A percentile compares a stretch with the other conserved stretches of the same genome.
Conservation (phyloP, 2,329 filamentous ascomycete species). For the Didymella arachidicola region DNA sequence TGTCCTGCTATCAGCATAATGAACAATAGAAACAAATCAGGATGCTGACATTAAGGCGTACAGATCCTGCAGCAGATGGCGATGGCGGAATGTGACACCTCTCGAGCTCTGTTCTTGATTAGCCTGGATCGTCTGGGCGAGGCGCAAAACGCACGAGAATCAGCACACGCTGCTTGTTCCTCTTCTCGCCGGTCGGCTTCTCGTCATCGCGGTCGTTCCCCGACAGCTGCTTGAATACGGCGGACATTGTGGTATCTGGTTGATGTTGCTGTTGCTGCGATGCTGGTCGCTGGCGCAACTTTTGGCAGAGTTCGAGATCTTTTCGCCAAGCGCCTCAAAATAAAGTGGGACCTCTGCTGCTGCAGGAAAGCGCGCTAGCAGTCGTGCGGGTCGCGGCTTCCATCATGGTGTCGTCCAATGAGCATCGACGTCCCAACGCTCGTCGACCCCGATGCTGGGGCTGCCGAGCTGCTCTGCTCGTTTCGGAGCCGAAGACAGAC, state of each 20-base stretch:
- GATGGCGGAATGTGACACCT: conserved; percentile 92
- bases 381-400: conserved; percentile 33
- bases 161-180: conserved; percentile 71
- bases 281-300: conserved; percentile 20
- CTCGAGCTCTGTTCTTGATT: conserved; percentile 68
- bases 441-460: conserved; percentile 19
- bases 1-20: conserved; percentile 19
- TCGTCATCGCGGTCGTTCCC: conserved; percentile 50
- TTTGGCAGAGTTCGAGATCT: conserved; percentile 36
- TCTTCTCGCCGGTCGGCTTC: conserved; percentile 45
- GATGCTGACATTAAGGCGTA: conserved; percentile 72
- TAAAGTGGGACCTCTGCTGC: conserved; percentile 8
- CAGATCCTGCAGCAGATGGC: conserved; percentile 90
- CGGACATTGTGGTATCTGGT: conserved; percentile 55
- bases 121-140: conserved; percentile 26
- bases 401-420: conserved; percentile 35
- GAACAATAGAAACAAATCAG: no score
- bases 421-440: conserved; percentile 21
- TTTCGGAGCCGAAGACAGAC: conserved; percentile 11
- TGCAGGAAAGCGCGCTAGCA: conserved; percentile 4
- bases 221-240: conserved; percentile 65
- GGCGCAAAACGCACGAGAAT: conserved; percentile 64
- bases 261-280: conserved; percentile 23
- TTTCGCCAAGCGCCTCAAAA: conserved; percentile 34
- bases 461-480: conserved; percentile 8